phyloP scores from a whole-genome alignment of 2,329 filamentous ascomycete genomes.

The Stachybotrys chartarum region DNA sequence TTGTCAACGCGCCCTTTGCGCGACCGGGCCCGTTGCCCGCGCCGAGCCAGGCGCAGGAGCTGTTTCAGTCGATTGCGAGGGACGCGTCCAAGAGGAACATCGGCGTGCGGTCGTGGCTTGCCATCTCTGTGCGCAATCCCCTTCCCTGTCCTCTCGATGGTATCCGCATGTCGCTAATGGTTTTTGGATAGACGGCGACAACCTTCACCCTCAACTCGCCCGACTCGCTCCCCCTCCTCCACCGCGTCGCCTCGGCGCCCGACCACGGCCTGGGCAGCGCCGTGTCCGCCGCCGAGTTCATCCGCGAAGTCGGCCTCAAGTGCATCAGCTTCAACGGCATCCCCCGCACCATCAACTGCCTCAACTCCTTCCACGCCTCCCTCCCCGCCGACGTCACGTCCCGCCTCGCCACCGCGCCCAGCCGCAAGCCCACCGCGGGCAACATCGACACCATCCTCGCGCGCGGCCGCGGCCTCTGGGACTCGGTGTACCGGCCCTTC shows the following conservation, averaged over 20 bases:
- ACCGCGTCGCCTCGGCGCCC: slow-evolving; percentile 35
- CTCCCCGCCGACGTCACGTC: slow-evolving; percentile 51
- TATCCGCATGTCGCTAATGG: no score
- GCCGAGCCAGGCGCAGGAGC: slow-evolving; percentile 52
- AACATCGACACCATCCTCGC: slow-evolving; percentile 47
- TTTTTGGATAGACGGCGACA: slow-evolving; percentile 55
- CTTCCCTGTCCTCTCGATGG: no score
- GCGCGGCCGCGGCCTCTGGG: slow-evolving; percentile 63
- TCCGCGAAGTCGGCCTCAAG: slow-evolving; percentile 69
- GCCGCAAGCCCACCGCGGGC: slow-evolving; percentile 41
- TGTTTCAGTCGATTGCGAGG: slow-evolving; percentile 57
- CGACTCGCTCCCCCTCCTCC: slow-evolving; percentile 60
- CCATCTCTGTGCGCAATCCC: slow-evolving; percentile 45
- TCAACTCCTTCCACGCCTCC: slow-evolving; percentile 60
- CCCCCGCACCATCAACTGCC: slow-evolving; percentile 75
- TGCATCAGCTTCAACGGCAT: slow-evolving; percentile 78
- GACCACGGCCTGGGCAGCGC: slow-evolving; percentile 9
- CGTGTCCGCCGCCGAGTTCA: slow-evolving; percentile 57
- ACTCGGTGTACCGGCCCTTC: slow-evolving; percentile 70
- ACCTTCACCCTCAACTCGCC: slow-evolving; percentile 85
- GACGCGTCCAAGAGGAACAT: slow-evolving; percentile 57
- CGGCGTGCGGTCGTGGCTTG: slow-evolving; percentile 58
- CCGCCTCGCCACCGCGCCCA: slow-evolving; percentile 47
- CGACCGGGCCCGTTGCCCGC: slow-evolving; percentile 59
- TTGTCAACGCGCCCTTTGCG: slow-evolving; percentile 65